Evolutionary conservation across 495 filamentous ascomycete genomes (phyloP), one percentile per base, ranked within the genome.

Genomic region (Umbilicaria muhlenbergii): DNA sequence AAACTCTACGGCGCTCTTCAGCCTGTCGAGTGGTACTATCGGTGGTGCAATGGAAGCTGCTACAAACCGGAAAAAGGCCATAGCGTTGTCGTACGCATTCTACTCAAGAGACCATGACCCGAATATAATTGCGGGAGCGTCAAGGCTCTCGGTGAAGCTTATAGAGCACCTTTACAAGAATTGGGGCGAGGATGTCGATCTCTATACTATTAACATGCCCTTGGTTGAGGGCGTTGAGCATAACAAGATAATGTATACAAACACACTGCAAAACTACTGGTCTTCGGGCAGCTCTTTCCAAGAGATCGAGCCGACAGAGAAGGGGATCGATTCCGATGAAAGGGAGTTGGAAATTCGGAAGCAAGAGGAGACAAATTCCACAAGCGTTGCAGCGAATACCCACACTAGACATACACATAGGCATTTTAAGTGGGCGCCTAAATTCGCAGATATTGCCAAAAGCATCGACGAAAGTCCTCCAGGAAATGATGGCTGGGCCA

Each of bases 401-500:
- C 8, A 51, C 41, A 55, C 52, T 12, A 54, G 64, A 51, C 61
- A 80, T 68, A 66, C 62, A 45, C 82, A 88, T 58, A 86, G 81
- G 58, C 83, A 93, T 59, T 98, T 95, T 65, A 84, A 84, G 61
- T 98, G 91, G 91, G 74, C 81, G 44, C 91, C 91, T 1, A 76
- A 76, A 44, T 91, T 94, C 59, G 64, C 71, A 15, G 87, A 94
- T 65, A 83, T 98, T 2, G 80, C 83, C 58, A 71, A 77, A 47
- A 86, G 80, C 41, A 86, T 94, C 19, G 80, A 91, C 49, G 74
- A 83, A 45, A 75, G 77, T 43, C 64, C 63, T 39, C 82, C 86
- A 13, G 91, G 91, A 17, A 92, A 88, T 60, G 91, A 98, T 68
- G 91, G 91, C 32, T 95, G 89, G 91, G 79, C 77, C 12, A 81